These are phyloP conservation scores for Trichoderma endophyticum DNA, from an alignment of 2,329 filamentous ascomycete species.

Conservation along the genomic window DNA sequence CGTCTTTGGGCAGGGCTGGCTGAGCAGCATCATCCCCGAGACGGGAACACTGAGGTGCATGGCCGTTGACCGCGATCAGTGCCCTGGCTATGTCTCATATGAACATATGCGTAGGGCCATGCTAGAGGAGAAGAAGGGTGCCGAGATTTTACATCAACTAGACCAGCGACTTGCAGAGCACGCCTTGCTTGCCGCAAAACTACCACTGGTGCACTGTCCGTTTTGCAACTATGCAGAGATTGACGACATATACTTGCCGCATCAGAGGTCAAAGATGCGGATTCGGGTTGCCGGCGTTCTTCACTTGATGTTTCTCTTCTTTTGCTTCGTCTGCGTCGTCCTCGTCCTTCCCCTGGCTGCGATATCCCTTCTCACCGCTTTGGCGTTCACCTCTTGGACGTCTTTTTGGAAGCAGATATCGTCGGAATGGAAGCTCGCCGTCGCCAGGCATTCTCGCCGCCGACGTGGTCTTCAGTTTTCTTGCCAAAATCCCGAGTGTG, in stretches of 20 bases:
- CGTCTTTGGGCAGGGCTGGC: slow-evolving; percentile 90
- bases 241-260: slow-evolving; percentile 69
- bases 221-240: slow-evolving; percentile 91
- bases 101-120: slow-evolving; percentile 72
- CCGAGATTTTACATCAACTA: slow-evolving; percentile 69
- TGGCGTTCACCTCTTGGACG: slow-evolving; percentile 43
- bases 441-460: slow-evolving; percentile 66
- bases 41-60: slow-evolving; percentile 77
- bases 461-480: slow-evolving; percentile 72
- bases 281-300: slow-evolving; percentile 52
- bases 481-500: slow-evolving; percentile 69
- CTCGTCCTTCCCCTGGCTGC: slow-evolving; percentile 53
- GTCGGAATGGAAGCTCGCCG: slow-evolving; percentile 54
- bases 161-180: slow-evolving; percentile 78
- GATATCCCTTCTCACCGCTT: slow-evolving; percentile 44
- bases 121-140: slow-evolving; percentile 63
- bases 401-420: slow-evolving; percentile 42
- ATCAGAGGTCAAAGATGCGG: slow-evolving; percentile 51
- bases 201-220: slow-evolving; percentile 79
- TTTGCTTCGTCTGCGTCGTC: slow-evolving; percentile 54
- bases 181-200: slow-evolving; percentile 65
- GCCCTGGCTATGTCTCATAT: slow-evolving; percentile 68
- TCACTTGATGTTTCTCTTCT: slow-evolving; percentile 48
- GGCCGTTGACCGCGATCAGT: slow-evolving; percentile 69
- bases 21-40: slow-evolving; percentile 69